Evolutionary conservation across 2,329 filamentous ascomycete genomes (phyloP), one percentile per base, ranked within the genome.

Genomic region (Eutypella sp.): DNA sequence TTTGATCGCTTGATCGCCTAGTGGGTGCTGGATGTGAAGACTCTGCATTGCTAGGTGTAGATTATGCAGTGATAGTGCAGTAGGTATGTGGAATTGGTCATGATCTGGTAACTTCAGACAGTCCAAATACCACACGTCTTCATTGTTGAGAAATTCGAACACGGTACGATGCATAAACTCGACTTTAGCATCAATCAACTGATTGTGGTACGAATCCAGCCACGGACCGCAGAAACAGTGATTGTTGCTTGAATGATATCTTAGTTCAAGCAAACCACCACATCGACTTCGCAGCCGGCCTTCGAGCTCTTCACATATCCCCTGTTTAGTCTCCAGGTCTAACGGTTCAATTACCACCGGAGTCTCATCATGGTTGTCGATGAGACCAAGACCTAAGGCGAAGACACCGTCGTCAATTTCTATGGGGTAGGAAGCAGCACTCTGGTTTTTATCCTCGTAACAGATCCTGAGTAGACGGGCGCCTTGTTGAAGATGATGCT

Each of bases 151-250:
- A 31, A 47, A 47, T 15, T 47, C 46, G 22, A 47, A 47, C 11
- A 47, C 46, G 16, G 46, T 41, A 2, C 46, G 46, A 9, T 47
- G 46, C 37, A 47, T 44, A n/a, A 47, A 47, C 11, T 41, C 18
- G 2, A 47, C 38, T 22, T 8, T 34, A 13, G 18, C 18, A n/a
- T 47, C 46, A 10, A 47, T 34, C 10, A 34, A n/a, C 8, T 5
- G 5, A n/a, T 34, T n/a, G 15, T 34, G 31, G 15, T 34, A n/a
- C 5, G 10, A 8, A 34, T 10, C 8, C 11, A n/a, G 5, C 25
- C 25, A 20, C n/a, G 37, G 22, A 13, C 11, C 19, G 43, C 22
- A 29, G 31, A 19, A 20, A 38, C 4, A 18, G 22, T 29, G 25
- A 7, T 8, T 7, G 25, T 29, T 29, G 25, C 25, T 29, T 8